Conservation (phyloP, 2,329 filamentous ascomycete genomes). For the Biscogniauxia mediterranea region DNA sequence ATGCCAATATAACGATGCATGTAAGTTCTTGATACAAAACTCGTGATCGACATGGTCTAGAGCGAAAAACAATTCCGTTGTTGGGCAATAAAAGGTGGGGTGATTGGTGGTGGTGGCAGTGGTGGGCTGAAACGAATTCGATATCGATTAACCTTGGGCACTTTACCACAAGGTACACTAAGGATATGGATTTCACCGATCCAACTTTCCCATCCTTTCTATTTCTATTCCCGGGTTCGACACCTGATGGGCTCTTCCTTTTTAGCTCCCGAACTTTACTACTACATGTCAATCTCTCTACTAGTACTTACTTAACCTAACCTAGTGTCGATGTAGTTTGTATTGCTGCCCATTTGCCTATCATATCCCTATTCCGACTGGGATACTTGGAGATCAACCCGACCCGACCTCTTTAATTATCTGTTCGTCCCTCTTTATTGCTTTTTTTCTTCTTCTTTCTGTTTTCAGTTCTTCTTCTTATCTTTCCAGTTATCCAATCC, state of each 20-base stretch:
- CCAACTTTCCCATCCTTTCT: background rate
- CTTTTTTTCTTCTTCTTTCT: too few relatives aligned
- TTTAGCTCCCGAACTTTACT: background rate
- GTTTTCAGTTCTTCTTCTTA: too few relatives aligned
- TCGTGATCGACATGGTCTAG: too few relatives aligned
- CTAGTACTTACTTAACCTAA: background rate
- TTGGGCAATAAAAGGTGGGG: background rate
- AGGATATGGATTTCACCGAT: background rate
- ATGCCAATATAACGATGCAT: too few relatives aligned
- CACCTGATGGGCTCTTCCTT: background rate
- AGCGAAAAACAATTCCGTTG: background rate
- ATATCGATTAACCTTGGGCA: background rate
- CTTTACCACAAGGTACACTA: too few relatives aligned
- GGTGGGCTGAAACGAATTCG: background rate
- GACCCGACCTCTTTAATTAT: background rate
- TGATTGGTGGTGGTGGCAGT: too few relatives aligned
- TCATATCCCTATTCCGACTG: too few relatives aligned
- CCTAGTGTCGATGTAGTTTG: too few relatives aligned
- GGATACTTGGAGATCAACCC: background rate
- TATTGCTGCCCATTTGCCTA: too few relatives aligned
- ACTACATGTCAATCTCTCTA: background rate
- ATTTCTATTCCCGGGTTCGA: too few relatives aligned
- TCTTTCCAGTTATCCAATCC: too few relatives aligned
- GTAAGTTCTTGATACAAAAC: too few relatives aligned
- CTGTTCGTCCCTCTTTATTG: background rate